Evolutionary conservation across 768 basidiomycete species (phyloP), one percentile per base, ranked within the genome.

Genomic region (Sistotremastrum suecicum): DNA sequence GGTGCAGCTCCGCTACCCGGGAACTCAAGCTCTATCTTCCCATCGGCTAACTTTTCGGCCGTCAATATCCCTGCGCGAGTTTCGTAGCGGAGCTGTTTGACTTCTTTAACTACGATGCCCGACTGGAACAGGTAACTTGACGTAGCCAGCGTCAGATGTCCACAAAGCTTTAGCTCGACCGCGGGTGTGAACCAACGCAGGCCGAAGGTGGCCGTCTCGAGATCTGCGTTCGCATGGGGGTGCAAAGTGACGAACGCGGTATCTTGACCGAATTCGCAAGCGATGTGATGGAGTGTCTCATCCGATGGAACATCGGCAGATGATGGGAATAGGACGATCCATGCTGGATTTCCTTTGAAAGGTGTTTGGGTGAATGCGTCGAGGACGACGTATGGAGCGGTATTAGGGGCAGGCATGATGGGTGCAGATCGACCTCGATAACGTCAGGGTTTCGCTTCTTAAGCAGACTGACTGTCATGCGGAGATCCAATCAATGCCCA

Each of bases 251-350:
- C 49, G 46, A 69, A 64, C 1, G 59, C 50, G 1, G 58, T 56
- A 6, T 71, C 71, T 46, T 74, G 71, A 46, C 67, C 66, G 32
- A 76, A 59, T 46, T 69, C 71, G 43, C 53, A 55, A 2, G 71
- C 61, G 28, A 71, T 62, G 11, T 57, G 54, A 41, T 51, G 52
- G 8, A 70, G 58, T 5, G 51, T 54, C 6, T 61, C 60, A 0
- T 51, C 48, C 7, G 66, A 48, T 4, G 53, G 48, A 34, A 53
- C 43, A 2, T 56, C 47, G 45, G 67, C 62, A 3, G 34, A 32
- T 4, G 47, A n/a, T 30, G 10, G 11, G 5, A 65, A 51, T 48
- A 69, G 61, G 43, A 68, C 56, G 38, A 71, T 55, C 5, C 58
- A 61, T 3, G 71, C 69, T 0, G 71, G 70, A 50, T 72, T 74